These are phyloP conservation scores for Salvia rosmarinus DNA, from an alignment of 257 asterid species.

Conservation along the genomic window DNA sequence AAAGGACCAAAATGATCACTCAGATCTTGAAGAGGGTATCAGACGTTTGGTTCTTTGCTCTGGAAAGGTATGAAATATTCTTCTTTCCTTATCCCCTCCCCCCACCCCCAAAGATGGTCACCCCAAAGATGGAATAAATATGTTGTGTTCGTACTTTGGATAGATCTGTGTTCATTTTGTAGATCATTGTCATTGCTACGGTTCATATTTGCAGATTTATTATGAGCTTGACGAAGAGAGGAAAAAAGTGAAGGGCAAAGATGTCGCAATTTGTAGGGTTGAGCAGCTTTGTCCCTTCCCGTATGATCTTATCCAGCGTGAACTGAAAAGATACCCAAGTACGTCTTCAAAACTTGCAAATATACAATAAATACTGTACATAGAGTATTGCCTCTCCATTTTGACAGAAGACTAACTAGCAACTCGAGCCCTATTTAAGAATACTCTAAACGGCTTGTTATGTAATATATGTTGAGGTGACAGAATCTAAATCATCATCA, in stretches of 20 bases:
- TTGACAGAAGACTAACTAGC: conserved; percentile 6
- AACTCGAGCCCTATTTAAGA: background rate
- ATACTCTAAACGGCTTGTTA: background rate
- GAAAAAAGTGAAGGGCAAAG: conserved; percentile 63
- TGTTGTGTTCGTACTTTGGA: too few species aligned
- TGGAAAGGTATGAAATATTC: conserved; percentile 66
- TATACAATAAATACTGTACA: background rate
- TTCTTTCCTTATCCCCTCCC: conserved; percentile 1
- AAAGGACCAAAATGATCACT: conserved; percentile 83
- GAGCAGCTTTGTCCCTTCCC: conserved; percentile 99
- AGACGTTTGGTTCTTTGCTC: conserved; percentile 92
- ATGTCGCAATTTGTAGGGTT: conserved; percentile 90
- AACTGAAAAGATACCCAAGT: conserved; percentile 96
- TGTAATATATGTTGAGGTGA: too few species aligned
- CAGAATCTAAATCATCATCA: background rate
- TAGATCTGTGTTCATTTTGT: background rate
- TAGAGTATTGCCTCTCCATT: background rate
- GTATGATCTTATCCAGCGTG: conserved; percentile 88
- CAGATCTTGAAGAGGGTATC: conserved; percentile 90
- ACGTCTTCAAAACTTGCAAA: conserved; percentile 32
- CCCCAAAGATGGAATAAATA: too few species aligned
- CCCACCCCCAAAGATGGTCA: background rate
- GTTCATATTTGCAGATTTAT: conserved; percentile 53
- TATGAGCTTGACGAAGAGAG: conserved; percentile 93
- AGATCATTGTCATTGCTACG: background rate